Percentiles rank a stretch among this genome's conserved stretches.
These are phyloP conservation scores for Cenchrus fungigraminus DNA, from an alignment of 176 grass and related monocot genomes.

Conservation along the genomic window DNA sequence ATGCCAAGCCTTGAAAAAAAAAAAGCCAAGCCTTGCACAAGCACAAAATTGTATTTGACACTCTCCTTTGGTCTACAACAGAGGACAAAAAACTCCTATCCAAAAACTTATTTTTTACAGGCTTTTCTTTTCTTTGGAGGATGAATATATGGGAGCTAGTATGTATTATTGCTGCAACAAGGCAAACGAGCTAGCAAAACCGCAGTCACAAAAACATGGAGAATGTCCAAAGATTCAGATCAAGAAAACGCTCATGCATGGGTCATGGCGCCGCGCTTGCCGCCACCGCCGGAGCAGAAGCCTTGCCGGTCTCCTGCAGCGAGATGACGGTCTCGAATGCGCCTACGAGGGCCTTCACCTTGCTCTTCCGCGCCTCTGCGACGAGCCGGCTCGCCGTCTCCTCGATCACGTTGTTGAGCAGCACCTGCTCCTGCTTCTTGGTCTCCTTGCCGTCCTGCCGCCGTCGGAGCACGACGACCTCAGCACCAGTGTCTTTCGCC, in stretches of 20 bases:
- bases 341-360: slow-evolving; percentile 82
- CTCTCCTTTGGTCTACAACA: neutral
- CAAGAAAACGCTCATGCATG: slow-evolving; percentile 25
- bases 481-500: slow-evolving; percentile 16
- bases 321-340: slow-evolving; percentile 82
- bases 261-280: neutral
- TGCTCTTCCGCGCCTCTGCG: slow-evolving; percentile 60
- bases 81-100: neutral
- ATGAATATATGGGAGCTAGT: neutral
- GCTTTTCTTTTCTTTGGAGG: neutral
- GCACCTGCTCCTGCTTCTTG: slow-evolving; percentile 48
- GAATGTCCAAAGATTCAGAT: neutral
- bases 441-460: slow-evolving; percentile 25
- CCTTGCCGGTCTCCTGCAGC: slow-evolving; percentile 59
- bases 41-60: neutral
- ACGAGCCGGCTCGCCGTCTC: slow-evolving; percentile 67
- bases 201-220: neutral
- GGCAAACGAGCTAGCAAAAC: neutral
- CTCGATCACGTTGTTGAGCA: slow-evolving; percentile 72
- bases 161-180: neutral
- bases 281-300: neutral
- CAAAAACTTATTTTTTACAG: slow-evolving; percentile 11
- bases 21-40: neutral
- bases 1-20: too few species aligned
- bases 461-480: slow-evolving; percentile 53